Conservation (phyloP, 768 basidiomycete species). For the Clitopilus passeckerianus region DNA sequence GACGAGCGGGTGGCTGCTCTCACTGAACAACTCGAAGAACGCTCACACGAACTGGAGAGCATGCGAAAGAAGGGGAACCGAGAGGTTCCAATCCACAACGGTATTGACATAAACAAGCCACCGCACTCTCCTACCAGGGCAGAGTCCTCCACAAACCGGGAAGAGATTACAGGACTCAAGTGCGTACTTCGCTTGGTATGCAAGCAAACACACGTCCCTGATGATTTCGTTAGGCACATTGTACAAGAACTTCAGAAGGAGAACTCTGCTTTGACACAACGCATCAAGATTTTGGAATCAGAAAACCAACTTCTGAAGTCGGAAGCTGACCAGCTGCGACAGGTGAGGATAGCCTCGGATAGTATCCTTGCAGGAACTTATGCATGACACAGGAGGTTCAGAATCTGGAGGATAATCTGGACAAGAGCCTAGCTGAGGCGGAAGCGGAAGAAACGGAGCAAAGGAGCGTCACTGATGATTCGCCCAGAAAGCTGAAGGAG, state of each 20-base stretch:
- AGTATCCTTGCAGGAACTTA: conserved; percentile 1
- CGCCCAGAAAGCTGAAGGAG: conserved; percentile 40
- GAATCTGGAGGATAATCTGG: conserved; percentile 71
- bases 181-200: conserved; percentile 21
- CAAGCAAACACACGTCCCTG: too few relatives aligned
- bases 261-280: conserved; percentile 54
- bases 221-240: conserved; percentile 54
- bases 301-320: conserved; percentile 69
- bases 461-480: conserved; percentile 14
- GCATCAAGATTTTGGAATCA: conserved; percentile 66
- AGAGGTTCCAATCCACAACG: conserved; percentile 44
- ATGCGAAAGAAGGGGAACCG: conserved; percentile 57
- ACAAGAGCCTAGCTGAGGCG: conserved; percentile 55
- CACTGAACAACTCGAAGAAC: conserved; percentile 24
- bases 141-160: conserved; percentile 31
- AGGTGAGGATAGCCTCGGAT: conserved; percentile 35
- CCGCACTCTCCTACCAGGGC: conserved; percentile 22
- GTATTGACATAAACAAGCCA: conserved; percentile 21
- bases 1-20: conserved; percentile 22
- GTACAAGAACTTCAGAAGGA: conserved; percentile 88
- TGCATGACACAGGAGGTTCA: conserved; percentile 56
- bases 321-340: conserved; percentile 68
- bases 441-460: conserved; percentile 15
- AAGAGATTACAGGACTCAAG: conserved; percentile 86
- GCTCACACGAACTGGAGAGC: conserved; percentile 47